Percentiles rank a stretch among this genome's conserved stretches.
Evolutionary conservation across 805 yeast genomes (phyloP).

Genomic region (Lipomyces sp.): DNA sequence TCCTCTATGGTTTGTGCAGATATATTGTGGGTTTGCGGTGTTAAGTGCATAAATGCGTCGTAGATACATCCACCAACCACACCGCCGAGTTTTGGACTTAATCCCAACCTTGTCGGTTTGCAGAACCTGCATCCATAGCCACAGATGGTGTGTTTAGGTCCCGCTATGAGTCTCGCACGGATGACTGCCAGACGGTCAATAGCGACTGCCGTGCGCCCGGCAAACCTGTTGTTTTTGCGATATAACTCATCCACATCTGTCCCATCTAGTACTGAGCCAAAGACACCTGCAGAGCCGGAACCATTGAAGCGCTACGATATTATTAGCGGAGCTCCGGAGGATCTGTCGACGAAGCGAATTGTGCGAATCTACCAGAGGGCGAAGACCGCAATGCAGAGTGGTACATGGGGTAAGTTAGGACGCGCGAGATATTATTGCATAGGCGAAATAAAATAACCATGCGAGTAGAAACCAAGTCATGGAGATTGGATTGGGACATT

Average conservation of each 20-base stretch:
- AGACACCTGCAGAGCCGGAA: constrained; percentile 36
- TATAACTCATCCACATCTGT: constrained; percentile 20
- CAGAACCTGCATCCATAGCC: background rate
- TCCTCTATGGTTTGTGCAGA: background rate
- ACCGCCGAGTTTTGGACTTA: constrained; percentile 8
- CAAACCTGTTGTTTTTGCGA: constrained; percentile 12
- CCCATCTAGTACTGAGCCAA: constrained; percentile 19
- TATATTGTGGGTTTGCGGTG: constrained; percentile 3
- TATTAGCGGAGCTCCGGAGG: constrained; percentile 78
- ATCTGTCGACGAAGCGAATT: constrained; percentile 61
- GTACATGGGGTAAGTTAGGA: constrained; percentile 46
- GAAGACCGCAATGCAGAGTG: constrained; percentile 82
- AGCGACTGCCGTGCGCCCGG: constrained; percentile 8
- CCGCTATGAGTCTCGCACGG: constrained; percentile 17
- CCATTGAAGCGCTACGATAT: constrained; percentile 55
- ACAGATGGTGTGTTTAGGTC: constrained; percentile 26
- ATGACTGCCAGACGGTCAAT: constrained; percentile 6
- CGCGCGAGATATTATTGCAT: background rate
- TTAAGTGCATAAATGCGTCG: background rate
- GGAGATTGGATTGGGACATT: constrained; percentile 88
- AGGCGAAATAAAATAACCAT: background rate
- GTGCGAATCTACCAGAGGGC: constrained; percentile 79
- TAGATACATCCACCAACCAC: constrained; percentile 28
- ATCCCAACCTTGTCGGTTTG: background rate
- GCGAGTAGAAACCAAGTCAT: constrained; percentile 47